phyloP scores from a whole-genome alignment of 1,139 yeast species.

The Debaryomyces sp. region DNA sequence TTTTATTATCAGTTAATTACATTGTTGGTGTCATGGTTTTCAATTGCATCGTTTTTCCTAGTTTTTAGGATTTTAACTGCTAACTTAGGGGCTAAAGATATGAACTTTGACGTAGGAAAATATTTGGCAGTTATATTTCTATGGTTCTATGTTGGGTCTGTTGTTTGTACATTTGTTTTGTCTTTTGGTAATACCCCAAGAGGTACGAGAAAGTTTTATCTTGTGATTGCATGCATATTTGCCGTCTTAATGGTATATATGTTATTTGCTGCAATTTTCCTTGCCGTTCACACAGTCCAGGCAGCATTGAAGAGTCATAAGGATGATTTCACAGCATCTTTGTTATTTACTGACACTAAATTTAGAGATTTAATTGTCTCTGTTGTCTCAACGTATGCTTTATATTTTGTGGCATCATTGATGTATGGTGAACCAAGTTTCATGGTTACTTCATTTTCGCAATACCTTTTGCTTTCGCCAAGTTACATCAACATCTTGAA shows the following conservation, averaged over 20 bases:
- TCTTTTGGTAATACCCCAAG: conserved; percentile 53
- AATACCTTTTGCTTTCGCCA: conserved; percentile 72
- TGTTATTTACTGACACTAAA: conserved; percentile 61
- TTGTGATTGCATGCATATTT: conserved; percentile 44
- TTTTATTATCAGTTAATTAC: conserved; percentile 69
- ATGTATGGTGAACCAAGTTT: conserved; percentile 79
- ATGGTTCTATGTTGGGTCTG: conserved; percentile 47
- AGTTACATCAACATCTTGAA: conserved; percentile 77
- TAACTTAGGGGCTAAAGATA: conserved; percentile 52
- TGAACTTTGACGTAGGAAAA: conserved; percentile 48
- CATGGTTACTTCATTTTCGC: conserved; percentile 72
- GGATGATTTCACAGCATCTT: conserved; percentile 44
- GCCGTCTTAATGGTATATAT: conserved; percentile 51
- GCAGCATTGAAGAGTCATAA: conserved; percentile 39
- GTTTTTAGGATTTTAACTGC: conserved; percentile 69
- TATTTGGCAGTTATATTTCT: conserved; percentile 44
- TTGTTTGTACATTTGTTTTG: conserved; percentile 48
- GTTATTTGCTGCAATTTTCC: conserved; percentile 73
- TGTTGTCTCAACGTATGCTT: conserved; percentile 77
- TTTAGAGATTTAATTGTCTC: conserved; percentile 90
- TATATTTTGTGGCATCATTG: conserved; percentile 77
- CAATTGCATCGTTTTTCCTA: conserved; percentile 73
- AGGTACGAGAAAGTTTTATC: conserved; percentile 47
- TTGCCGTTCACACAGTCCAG: conserved; percentile 73
- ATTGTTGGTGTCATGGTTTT: conserved; percentile 77